These are phyloP conservation scores for Kwoniella sp. DNA, from an alignment of 768 basidiomycete species.

Conservation along the genomic window DNA sequence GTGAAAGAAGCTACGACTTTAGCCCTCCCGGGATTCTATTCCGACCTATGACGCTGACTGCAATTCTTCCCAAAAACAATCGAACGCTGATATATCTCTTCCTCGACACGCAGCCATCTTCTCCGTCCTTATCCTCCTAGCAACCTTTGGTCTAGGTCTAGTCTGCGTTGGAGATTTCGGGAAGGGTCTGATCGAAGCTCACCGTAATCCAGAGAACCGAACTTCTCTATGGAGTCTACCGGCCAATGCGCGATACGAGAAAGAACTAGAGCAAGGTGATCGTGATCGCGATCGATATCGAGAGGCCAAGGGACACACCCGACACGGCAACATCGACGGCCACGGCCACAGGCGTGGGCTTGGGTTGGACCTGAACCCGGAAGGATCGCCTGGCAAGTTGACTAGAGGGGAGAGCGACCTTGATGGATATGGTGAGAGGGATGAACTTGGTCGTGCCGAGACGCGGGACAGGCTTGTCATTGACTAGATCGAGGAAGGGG, in stretches of 20 bases:
- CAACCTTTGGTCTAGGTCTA: conserved; percentile 38
- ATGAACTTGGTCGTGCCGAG: neutral
- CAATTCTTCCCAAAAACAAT: too few relatives aligned
- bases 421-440: neutral
- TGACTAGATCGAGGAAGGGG: neutral
- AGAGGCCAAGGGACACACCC: neutral
- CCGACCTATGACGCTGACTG: too few relatives aligned
- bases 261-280: conserved; percentile 8
- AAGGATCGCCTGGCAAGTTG: neutral
- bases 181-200: conserved; percentile 38
- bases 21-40: too few relatives aligned
- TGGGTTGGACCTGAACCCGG: neutral
- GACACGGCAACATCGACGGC: neutral
- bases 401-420: neutral
- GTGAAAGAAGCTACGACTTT: too few relatives aligned
- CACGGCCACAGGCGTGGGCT: neutral
- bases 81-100: too few relatives aligned
- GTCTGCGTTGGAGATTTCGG: conserved; percentile 43
- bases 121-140: conserved; percentile 41
- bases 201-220: conserved; percentile 30
- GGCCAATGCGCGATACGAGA: conserved; percentile 21
- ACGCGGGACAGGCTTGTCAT: neutral
- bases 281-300: neutral
- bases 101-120: conserved; percentile 38
- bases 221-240: conserved; percentile 19